phyloP scores from a whole-genome alignment of 192 early-diverging fungal species.

The Gamsiella multidivaricata region DNA sequence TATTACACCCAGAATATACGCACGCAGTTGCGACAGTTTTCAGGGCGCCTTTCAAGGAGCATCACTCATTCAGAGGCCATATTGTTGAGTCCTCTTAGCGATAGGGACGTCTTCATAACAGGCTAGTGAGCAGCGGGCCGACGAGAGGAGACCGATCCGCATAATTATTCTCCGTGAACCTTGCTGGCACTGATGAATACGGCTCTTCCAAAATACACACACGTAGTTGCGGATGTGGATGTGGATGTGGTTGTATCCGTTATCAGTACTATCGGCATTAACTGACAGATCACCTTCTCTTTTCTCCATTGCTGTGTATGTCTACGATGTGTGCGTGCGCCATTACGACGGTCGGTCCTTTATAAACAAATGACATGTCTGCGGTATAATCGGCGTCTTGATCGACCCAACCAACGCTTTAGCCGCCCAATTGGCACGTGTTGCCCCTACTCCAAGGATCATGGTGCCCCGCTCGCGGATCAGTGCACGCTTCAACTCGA shows the following conservation, averaged over 20 bases:
- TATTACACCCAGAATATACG: too few species aligned
- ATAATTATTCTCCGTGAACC: conserved; percentile 22
- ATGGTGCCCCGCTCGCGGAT: conserved; percentile 18
- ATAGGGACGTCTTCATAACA: too few species aligned
- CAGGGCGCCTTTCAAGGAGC: too few species aligned
- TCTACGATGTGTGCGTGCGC: background rate
- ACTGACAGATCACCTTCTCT: background rate
- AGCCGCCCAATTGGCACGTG: conserved; percentile 49
- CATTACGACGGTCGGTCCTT: too few species aligned
- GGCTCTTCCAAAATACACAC: too few species aligned
- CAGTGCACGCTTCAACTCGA: conserved; percentile 37
- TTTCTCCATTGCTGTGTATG: background rate
- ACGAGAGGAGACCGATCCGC: too few species aligned
- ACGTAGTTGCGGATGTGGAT: too few species aligned
- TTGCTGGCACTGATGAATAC: background rate
- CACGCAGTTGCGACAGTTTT: too few species aligned
- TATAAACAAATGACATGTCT: too few species aligned
- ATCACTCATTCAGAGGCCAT: too few species aligned
- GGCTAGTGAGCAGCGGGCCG: too few species aligned
- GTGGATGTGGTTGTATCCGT: background rate
- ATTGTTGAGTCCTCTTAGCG: too few species aligned
- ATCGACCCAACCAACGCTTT: background rate
- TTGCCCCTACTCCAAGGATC: conserved; percentile 26
- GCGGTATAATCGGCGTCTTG: background rate
- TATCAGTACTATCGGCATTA: background rate